Base-by-base conservation (phyloP, 345 rosid genomes). In the Heritiera fomes region DNA sequence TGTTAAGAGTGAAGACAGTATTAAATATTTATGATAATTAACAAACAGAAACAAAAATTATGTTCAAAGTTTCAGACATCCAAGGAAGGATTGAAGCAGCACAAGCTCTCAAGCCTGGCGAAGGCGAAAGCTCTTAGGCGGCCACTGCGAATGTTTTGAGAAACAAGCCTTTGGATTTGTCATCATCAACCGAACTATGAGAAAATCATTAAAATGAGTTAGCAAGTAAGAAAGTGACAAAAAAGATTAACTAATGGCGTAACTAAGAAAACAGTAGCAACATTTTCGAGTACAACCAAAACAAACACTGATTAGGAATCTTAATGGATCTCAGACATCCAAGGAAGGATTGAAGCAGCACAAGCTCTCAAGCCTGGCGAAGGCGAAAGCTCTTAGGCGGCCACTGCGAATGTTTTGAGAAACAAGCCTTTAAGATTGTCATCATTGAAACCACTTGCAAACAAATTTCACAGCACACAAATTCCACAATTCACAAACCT, bases 351-450 rank as follows among this genome's bases (percentile, higher is more conserved):
- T 6, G 12, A 50, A 50, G 80, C 87, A 83, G 88, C 90, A 82
- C 9, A 0, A 66, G 74, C 86, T 85, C 88, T 87, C 88, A 79
- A 83, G 87, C 87, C 85, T 1, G 83, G 88, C 82, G 49, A 80
- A 80, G 88, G 89, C 86, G 86, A 87, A 89, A 87, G 86, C 84
- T 80, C 90, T 87, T 60, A 81, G 88, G 76, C 86, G 85, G 90
- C 90, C 90, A 89, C 90, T 83, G 88, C 90, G 81, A 89, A 89
- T 87, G 90, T 85, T 82, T 82, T 81, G 91, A 88, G 89, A 88
- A 88, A 87, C 91, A 87, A 82, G 88, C 91, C 87, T 73, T 67
- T 28, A 0, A 32, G 80, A 83, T 45, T 69, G 52, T 46, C 73
- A 23, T 69, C 74, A 70, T 41, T 41, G 43, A 41, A 41, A 41